Percentiles rank a stretch among this genome's conserved stretches.
phyloP scores from a whole-genome alignment of 345 rosid genomes.

The Eucalyptus marginata region DNA sequence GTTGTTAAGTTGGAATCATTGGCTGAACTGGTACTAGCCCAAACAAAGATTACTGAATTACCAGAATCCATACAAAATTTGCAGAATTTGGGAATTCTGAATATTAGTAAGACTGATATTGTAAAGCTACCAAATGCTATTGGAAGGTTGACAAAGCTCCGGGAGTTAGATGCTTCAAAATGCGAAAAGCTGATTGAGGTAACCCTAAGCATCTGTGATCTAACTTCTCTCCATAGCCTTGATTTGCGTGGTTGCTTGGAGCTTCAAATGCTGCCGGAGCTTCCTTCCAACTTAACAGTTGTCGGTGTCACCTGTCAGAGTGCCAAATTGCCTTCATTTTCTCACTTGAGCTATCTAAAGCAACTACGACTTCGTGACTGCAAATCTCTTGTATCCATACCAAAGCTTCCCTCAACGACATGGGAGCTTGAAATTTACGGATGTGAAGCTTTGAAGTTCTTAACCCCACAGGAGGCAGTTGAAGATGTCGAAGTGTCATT shows the following conservation, averaged over 20 bases:
- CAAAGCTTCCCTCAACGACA: not conserved
- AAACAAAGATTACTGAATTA: not conserved
- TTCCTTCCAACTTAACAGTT: not conserved
- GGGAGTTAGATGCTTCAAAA: not conserved
- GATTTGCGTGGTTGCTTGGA: fast-evolving
- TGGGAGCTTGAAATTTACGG: not conserved
- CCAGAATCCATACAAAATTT: not conserved
- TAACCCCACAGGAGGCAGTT: not conserved
- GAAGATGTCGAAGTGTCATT: not conserved
- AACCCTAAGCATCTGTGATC: fast-evolving
- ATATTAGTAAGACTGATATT: fast-evolving
- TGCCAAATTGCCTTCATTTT: not conserved
- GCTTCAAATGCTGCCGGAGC: not conserved
- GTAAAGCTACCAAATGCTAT: fast-evolving
- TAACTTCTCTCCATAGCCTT: not conserved
- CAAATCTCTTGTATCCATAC: not conserved
- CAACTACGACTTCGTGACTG: not conserved
- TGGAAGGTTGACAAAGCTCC: not conserved
- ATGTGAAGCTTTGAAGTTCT: not conserved
- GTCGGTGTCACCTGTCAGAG: not conserved
- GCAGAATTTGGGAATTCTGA: not conserved
- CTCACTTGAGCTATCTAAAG: not conserved
- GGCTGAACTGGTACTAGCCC: not conserved
- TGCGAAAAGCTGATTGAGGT: fast-evolving
- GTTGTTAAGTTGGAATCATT: not conserved